These are phyloP conservation scores for Zygoascus tannicola DNA, from an alignment of 805 yeast species.

Conservation along the genomic window DNA sequence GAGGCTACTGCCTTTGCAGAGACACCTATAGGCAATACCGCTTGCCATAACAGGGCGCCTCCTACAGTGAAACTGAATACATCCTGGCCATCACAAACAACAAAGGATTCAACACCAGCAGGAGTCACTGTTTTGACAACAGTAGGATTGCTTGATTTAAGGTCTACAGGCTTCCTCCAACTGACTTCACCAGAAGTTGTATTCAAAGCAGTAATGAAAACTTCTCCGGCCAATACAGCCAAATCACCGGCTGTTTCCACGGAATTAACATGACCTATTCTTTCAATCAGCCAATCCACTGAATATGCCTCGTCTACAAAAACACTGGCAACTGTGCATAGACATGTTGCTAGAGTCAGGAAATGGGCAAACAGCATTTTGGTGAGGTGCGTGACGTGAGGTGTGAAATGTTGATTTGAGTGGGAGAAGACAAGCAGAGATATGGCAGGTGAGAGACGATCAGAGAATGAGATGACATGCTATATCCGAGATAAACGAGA, in stretches of 20 bases:
- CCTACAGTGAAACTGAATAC: not conserved
- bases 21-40: not conserved
- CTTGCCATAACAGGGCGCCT: slow-evolving; percentile 5
- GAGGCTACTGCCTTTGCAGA: not conserved
- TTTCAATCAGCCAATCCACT: slow-evolving; percentile 26
- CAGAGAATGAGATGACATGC: no score
- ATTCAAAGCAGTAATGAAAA: slow-evolving; percentile 3
- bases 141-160: not conserved
- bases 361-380: not conserved
- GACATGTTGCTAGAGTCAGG: not conserved
- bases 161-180: slow-evolving; percentile 4
- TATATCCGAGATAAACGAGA: no score
- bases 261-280: slow-evolving; percentile 19
- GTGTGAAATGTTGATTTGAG: no score
- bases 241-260: slow-evolving; percentile 9
- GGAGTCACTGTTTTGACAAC: not conserved
- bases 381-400: no score
- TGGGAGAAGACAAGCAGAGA: no score
- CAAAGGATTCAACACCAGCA: slow-evolving; percentile 1
- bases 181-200: slow-evolving; percentile 3
- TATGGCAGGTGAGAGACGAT: no score
- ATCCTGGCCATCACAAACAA: slow-evolving; percentile 1
- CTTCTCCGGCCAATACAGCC: slow-evolving; percentile 1
- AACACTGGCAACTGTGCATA: slow-evolving; percentile 18
- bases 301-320: slow-evolving; percentile 27